A percentile compares a stretch with the other conserved stretches of the same genome.
These are phyloP conservation scores for Aureobasidium leucospermi DNA, from an alignment of 2,329 filamentous ascomycete species.

Conservation along the genomic window DNA sequence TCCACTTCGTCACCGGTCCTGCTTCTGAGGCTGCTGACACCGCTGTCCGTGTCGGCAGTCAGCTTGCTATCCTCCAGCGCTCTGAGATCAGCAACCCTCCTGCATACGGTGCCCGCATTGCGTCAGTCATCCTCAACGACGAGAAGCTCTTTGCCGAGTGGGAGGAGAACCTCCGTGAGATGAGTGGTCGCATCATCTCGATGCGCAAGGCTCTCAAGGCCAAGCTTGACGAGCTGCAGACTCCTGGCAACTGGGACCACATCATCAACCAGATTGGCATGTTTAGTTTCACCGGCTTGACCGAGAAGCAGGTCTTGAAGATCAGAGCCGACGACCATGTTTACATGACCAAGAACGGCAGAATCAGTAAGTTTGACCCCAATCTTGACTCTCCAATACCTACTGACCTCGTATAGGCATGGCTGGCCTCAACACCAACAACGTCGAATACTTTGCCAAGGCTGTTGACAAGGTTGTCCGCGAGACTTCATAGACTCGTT, in stretches of 20 bases:
- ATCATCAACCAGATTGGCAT: slow-evolving; percentile 99
- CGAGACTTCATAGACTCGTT: slow-evolving; percentile 30
- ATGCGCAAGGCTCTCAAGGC: slow-evolving; percentile 75
- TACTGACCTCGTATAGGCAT: slow-evolving; percentile 41
- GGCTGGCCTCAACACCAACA: slow-evolving; percentile 90
- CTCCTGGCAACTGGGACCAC: slow-evolving; percentile 90
- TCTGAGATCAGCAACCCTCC: slow-evolving; percentile 97
- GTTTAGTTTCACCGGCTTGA: slow-evolving; percentile 89
- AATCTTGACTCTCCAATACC: neutral
- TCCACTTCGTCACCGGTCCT: slow-evolving; percentile 82
- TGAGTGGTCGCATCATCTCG: slow-evolving; percentile 89
- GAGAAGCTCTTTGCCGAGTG: slow-evolving; percentile 74
- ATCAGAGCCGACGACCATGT: slow-evolving; percentile 65
- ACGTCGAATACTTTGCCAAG: slow-evolving; percentile 87
- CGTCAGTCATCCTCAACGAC: slow-evolving; percentile 77
- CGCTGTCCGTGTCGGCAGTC: slow-evolving; percentile 64
- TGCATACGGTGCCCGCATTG: slow-evolving; percentile 87
- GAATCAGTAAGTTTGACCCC: slow-evolving; percentile 55
- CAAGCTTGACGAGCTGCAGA: slow-evolving; percentile 76
- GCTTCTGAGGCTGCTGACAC: slow-evolving; percentile 56
- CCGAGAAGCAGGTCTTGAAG: slow-evolving; percentile 63
- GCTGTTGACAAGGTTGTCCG: slow-evolving; percentile 79
- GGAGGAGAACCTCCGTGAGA: slow-evolving; percentile 84
- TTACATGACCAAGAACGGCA: slow-evolving; percentile 95
- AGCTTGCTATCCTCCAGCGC: slow-evolving; percentile 88